Conservation (phyloP, 495 filamentous ascomycete species). For the Penicillium pulvis region DNA sequence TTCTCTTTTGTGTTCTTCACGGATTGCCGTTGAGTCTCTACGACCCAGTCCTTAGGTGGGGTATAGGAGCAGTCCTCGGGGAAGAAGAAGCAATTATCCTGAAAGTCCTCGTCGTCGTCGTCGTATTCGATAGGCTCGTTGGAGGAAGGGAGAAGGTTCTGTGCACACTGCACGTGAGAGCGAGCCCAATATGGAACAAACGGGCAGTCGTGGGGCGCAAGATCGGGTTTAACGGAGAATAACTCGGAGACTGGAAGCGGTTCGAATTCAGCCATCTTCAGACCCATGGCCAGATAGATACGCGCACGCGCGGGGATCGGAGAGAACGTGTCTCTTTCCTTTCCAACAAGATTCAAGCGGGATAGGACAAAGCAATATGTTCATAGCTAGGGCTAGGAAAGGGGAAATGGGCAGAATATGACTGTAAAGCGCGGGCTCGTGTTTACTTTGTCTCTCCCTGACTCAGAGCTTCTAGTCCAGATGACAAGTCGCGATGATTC, state of each 20-base stretch:
- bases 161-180: slow-evolving; percentile 40
- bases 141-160: slow-evolving; percentile 43
- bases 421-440: background rate
- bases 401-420: slow-evolving; percentile 8
- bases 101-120: slow-evolving; percentile 48
- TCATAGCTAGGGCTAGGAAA: slow-evolving; percentile 15
- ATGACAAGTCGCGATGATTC: slow-evolving; percentile 29
- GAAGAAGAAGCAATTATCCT: slow-evolving; percentile 51
- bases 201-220: slow-evolving; percentile 16
- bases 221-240: slow-evolving; percentile 18
- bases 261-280: slow-evolving; percentile 36
- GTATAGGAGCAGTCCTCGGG: slow-evolving; percentile 52
- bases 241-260: slow-evolving; percentile 25
- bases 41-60: slow-evolving; percentile 36
- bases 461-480: slow-evolving; percentile 17
- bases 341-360: slow-evolving; percentile 16
- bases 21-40: slow-evolving; percentile 20
- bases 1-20: slow-evolving; percentile 8
- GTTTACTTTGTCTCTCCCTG: background rate
- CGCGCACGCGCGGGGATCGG: slow-evolving; percentile 1
- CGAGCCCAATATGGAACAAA: slow-evolving; percentile 48
- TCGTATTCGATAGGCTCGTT: slow-evolving; percentile 52
- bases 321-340: slow-evolving; percentile 7
- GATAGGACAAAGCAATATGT: slow-evolving; percentile 14
- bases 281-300: slow-evolving; percentile 23